Evolutionary conservation across 108 stramenopile genomes (phyloP).

Genomic region (Hondaea fermentalgiana): DNA sequence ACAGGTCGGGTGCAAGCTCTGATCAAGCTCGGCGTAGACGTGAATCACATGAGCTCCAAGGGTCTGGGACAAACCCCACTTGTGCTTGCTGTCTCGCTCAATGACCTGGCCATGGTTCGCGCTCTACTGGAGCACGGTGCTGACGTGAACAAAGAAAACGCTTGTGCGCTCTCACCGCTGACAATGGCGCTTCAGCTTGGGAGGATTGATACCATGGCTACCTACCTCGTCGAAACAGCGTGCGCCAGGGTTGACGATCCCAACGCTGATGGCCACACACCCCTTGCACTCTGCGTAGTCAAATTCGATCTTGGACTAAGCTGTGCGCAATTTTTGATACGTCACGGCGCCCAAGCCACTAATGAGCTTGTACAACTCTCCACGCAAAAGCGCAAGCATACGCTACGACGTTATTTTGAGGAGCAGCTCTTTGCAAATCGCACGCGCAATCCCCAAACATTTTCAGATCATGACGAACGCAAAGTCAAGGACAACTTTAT

Average conservation of each 20-base stretch:
- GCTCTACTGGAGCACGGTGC: background rate
- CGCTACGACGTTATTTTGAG: background rate
- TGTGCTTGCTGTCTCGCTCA: background rate
- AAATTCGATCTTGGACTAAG: background rate
- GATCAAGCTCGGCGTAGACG: background rate
- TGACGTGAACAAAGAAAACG: background rate
- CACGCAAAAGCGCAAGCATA: background rate
- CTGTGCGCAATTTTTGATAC: background rate
- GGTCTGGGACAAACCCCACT: background rate
- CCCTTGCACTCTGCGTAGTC: background rate
- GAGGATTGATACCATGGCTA: background rate
- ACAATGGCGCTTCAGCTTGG: background rate
- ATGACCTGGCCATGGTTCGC: background rate
- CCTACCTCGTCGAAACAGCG: background rate
- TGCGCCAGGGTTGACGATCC: background rate
- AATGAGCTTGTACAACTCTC: background rate
- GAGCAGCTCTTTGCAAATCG: background rate
- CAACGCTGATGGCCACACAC: background rate
- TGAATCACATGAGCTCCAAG: background rate
- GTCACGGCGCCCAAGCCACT: background rate
- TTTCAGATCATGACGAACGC: no score
- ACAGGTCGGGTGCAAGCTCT: background rate
- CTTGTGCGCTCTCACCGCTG: background rate
- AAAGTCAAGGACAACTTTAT: background rate
- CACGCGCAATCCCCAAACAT: no score